A percentile compares a stretch with the other conserved stretches of the same genome.
Conservation (phyloP, 768 basidiomycete genomes). For the Rhodotorula paludigena region DNA sequence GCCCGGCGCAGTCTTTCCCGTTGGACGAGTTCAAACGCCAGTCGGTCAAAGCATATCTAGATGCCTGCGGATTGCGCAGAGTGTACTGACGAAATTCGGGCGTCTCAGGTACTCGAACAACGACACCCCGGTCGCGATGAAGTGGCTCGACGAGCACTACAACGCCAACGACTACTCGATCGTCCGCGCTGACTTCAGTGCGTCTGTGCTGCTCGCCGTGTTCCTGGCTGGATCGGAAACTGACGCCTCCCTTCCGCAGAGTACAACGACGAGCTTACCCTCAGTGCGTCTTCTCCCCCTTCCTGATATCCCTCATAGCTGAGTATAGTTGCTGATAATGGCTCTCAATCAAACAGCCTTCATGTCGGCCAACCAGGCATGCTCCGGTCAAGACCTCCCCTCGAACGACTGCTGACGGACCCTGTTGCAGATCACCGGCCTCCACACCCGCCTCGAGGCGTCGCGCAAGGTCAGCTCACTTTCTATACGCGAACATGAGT, state of each 20-base stretch:
- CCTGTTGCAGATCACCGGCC: constrained; percentile 61
- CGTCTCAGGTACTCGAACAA: constrained; percentile 90
- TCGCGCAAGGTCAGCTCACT: constrained; percentile 55
- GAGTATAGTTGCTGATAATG: not conserved
- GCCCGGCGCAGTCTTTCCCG: constrained; percentile 59
- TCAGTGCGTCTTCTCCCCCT: constrained; percentile 43
- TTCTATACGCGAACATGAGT: no score
- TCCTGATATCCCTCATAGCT: no score
- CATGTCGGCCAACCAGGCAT: constrained; percentile 81
- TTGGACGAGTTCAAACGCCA: constrained; percentile 61
- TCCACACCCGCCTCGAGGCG: constrained; percentile 95
- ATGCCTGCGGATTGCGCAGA: constrained; percentile 15
- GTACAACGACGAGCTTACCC: constrained; percentile 88
- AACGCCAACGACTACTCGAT: constrained; percentile 47
- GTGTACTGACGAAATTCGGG: constrained; percentile 46
- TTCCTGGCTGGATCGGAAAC: not conserved
- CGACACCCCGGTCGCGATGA: constrained; percentile 84
- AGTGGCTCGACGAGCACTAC: constrained; percentile 96
- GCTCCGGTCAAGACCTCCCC: not conserved
- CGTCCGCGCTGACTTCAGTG: not conserved
- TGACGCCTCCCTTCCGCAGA: constrained; percentile 56
- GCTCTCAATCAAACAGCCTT: constrained; percentile 52
- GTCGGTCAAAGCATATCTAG: no score
- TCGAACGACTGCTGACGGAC: not conserved
- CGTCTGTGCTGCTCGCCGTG: not conserved